A percentile compares a stretch with the other conserved stretches of the same genome.
These are phyloP conservation scores for Polygonum maritimum DNA, from an alignment of 148 eudicot genomes.

Conservation along the genomic window DNA sequence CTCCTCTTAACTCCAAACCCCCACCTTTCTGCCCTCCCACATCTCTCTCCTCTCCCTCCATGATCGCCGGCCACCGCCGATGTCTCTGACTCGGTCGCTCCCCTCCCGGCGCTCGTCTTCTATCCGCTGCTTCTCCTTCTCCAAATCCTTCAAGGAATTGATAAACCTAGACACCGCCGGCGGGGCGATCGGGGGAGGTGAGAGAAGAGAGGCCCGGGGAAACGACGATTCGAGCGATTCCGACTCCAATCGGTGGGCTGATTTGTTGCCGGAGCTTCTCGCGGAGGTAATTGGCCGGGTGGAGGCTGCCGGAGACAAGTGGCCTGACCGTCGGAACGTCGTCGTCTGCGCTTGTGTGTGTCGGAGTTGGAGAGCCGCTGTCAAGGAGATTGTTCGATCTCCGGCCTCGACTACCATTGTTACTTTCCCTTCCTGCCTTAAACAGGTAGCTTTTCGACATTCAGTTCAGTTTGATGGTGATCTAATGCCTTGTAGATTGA, in stretches of 20 bases:
- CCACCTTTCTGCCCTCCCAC: constrained; percentile 8
- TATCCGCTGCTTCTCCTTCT: constrained; percentile 39
- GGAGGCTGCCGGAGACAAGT: constrained; percentile 57
- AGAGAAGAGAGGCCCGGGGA: background rate
- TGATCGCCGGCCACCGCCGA: constrained; percentile 19
- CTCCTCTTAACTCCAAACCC: constrained; percentile 4
- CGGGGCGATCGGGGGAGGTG: background rate
- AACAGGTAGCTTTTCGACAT: constrained; percentile 40
- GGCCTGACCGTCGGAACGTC: constrained; percentile 68
- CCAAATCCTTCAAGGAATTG: constrained; percentile 34
- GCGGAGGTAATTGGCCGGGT: constrained; percentile 61
- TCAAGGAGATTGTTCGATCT: constrained; percentile 37
- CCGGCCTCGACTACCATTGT: constrained; percentile 38
- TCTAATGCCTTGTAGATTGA: background rate
- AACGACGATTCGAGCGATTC: constrained; percentile 5
- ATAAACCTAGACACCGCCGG: constrained; percentile 10
- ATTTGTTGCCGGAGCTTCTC: constrained; percentile 66
- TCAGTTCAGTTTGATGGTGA: background rate
- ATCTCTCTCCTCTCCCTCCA: constrained; percentile 22
- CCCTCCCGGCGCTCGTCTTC: constrained; percentile 42
- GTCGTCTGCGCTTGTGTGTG: constrained; percentile 78
- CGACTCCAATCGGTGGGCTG: constrained; percentile 37
- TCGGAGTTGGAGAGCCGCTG: constrained; percentile 63
- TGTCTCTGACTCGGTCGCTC: constrained; percentile 51
- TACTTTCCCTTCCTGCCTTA: constrained; percentile 83